Evolutionary conservation across 345 rosid genomes (phyloP).

Genomic region (Eucalyptus dawsonii): DNA sequence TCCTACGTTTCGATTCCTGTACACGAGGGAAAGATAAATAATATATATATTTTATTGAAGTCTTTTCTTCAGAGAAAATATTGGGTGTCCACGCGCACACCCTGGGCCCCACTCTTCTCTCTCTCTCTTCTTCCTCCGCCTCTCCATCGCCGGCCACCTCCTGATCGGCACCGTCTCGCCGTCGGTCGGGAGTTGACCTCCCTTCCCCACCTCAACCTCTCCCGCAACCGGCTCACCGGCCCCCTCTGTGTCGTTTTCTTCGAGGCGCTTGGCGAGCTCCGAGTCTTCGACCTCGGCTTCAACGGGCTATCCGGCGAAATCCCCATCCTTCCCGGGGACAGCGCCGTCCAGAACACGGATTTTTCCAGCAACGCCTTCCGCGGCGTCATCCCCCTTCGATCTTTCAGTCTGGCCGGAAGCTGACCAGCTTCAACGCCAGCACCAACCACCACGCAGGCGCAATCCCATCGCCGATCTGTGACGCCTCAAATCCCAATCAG

Average conservation of each 20-base stretch:
- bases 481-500: background rate
- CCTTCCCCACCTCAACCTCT: background rate
- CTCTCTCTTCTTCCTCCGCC: no score
- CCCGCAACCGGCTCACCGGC: slow-evolving; percentile 39
- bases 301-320: slow-evolving; percentile 49
- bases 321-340: background rate
- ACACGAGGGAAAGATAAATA: background rate
- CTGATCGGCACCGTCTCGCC: background rate
- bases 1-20: background rate
- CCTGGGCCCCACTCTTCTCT: background rate
- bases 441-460: slow-evolving; percentile 53
- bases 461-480: slow-evolving; percentile 49
- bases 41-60: background rate
- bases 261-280: slow-evolving; percentile 26
- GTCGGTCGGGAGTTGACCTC: background rate
- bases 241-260: slow-evolving; percentile 30
- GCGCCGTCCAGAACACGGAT: slow-evolving; percentile 24
- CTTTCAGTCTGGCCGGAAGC: slow-evolving; percentile 28
- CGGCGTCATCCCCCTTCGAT: slow-evolving; percentile 29
- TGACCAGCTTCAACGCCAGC: slow-evolving; percentile 56
- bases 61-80: background rate
- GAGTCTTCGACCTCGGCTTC: slow-evolving; percentile 60
- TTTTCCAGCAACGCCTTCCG: slow-evolving; percentile 49
- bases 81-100: background rate
- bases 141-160: background rate